These are phyloP conservation scores for Sistotremastrum suecicum DNA, from an alignment of 768 basidiomycete genomes.

Conservation along the genomic window DNA sequence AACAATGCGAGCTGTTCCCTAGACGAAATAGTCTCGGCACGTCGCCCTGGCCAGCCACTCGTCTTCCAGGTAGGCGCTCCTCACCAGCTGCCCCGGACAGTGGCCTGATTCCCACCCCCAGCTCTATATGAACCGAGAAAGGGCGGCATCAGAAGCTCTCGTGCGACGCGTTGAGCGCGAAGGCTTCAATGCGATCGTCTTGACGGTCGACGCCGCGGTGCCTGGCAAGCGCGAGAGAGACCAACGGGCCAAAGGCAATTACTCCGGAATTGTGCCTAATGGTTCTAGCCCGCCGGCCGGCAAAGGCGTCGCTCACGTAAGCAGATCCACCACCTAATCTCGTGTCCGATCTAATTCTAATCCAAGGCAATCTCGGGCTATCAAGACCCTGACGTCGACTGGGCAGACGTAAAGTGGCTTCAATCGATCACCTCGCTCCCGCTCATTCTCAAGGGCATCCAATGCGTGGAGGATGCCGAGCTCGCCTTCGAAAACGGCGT, in stretches of 20 bases:
- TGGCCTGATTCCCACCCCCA: slow-evolving; percentile 8
- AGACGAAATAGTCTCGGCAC: slow-evolving; percentile 17
- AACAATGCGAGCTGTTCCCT: slow-evolving; percentile 21
- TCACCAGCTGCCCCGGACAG: not conserved
- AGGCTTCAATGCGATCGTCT: slow-evolving; percentile 31
- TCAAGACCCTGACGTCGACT: slow-evolving; percentile 20
- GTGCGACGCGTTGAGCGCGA: slow-evolving; percentile 22
- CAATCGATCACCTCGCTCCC: slow-evolving; percentile 25
- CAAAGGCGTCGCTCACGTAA: slow-evolving; percentile 15
- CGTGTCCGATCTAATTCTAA: not conserved
- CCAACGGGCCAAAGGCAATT: slow-evolving; percentile 17
- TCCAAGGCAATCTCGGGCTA: slow-evolving; percentile 16
- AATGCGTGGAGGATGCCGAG: slow-evolving; percentile 34
- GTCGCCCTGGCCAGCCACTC: slow-evolving; percentile 14
- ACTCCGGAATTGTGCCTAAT: not conserved
- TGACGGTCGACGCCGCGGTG: slow-evolving; percentile 35
- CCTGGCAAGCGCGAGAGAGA: slow-evolving; percentile 28
- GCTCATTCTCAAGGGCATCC: slow-evolving; percentile 31
- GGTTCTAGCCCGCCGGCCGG: slow-evolving; percentile 9
- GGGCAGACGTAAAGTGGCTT: slow-evolving; percentile 25
- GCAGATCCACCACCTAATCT: not conserved
- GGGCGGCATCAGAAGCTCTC: slow-evolving; percentile 22
- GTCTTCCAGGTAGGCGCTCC: slow-evolving; percentile 15
- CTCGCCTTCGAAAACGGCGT: slow-evolving; percentile 29
- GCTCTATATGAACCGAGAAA: slow-evolving; percentile 34